Evolutionary conservation across 2,329 filamentous ascomycete species (phyloP).

Genomic region (Ophiocordyceps camponoti-leonardi): DNA sequence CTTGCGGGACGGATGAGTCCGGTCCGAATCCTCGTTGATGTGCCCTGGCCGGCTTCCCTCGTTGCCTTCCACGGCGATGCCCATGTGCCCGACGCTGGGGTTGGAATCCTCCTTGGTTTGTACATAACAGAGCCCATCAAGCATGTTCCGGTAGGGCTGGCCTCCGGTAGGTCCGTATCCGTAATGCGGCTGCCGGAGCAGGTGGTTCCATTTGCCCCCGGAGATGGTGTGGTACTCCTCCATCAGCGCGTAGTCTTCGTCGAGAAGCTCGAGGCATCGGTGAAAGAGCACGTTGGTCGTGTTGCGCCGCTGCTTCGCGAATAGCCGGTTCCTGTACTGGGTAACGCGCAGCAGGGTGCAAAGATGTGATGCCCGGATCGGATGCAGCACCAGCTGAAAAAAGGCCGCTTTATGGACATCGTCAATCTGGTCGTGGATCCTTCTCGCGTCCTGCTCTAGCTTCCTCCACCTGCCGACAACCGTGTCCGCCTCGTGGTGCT

Average conservation of each 20-base stretch:
- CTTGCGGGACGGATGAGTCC: slow-evolving; percentile 22
- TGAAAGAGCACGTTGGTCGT: slow-evolving; percentile 32
- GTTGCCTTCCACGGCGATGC: slow-evolving; percentile 14
- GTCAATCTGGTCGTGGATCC: slow-evolving; percentile 24
- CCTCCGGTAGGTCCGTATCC: slow-evolving; percentile 18
- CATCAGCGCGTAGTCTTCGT: slow-evolving; percentile 30
- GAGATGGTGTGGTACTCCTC: slow-evolving; percentile 32
- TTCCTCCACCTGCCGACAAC: slow-evolving; percentile 34
- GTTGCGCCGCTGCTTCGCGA: slow-evolving; percentile 37
- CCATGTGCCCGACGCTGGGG: slow-evolving; percentile 23
- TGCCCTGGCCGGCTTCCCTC: slow-evolving; percentile 16
- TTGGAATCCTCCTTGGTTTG: slow-evolving; percentile 29
- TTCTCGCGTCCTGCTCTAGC: slow-evolving; percentile 25
- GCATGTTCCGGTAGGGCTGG: slow-evolving; percentile 33
- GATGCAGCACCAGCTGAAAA: slow-evolving; percentile 44
- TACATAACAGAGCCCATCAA: slow-evolving; percentile 34
- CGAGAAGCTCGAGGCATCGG: slow-evolving; percentile 30
- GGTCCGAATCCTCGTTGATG: slow-evolving; percentile 36
- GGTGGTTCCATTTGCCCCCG: slow-evolving; percentile 37
- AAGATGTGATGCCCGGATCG: slow-evolving; percentile 37
- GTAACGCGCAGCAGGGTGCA: slow-evolving; percentile 30
- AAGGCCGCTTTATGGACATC: slow-evolving; percentile 30
- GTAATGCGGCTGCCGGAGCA: slow-evolving; percentile 31
- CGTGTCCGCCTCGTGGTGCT: slow-evolving; percentile 41
- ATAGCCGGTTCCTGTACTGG: slow-evolving; percentile 31